Evolutionary conservation across 73 alveolate genomes (phyloP).

Genomic region (Stentor coeruleus): DNA sequence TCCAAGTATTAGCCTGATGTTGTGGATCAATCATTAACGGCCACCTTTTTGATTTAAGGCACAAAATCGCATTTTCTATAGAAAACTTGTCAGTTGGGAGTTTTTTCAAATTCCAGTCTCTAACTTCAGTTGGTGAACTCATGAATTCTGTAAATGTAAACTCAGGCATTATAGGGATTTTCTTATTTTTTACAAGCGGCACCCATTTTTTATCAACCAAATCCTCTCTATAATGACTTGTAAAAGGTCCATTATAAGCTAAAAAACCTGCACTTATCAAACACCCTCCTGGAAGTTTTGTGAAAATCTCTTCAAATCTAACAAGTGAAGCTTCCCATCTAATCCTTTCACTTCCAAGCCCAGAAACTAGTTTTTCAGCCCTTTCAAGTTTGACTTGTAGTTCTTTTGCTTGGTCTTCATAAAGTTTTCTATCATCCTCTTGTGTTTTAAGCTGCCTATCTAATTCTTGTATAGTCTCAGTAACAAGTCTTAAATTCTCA

Average conservation of each 20-base stretch:
- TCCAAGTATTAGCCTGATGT: conserved; percentile 85
- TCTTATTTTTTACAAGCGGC: conserved; percentile 43
- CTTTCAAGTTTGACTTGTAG: conserved; percentile 91
- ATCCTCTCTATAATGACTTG: conserved; percentile 19
- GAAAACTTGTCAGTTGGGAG: conserved; percentile 98
- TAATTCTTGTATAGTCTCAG: conserved; percentile 34
- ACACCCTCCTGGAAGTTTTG: conserved; percentile 96
- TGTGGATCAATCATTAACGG: conserved; percentile 99
- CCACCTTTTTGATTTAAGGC: conserved; percentile 93
- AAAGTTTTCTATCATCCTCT: conserved; percentile 76
- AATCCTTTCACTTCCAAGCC: conserved; percentile 98
- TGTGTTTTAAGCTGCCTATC: conserved; percentile 64
- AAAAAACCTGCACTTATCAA: conserved; percentile 98
- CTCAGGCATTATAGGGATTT: conserved; percentile 73
- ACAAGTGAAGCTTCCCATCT: conserved; percentile 95
- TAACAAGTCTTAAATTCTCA: conserved; percentile 57
- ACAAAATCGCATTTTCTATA: conserved; percentile 98
- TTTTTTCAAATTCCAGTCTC: conserved; percentile 74
- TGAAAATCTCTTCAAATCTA: conserved; percentile 78
- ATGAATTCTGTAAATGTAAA: conserved; percentile 88
- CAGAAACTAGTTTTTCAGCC: conserved; percentile 97
- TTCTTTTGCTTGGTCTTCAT: conserved; percentile 82
- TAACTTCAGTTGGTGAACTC: conserved; percentile 82
- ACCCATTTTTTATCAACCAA: conserved; percentile 34
- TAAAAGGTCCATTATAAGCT: conserved; percentile 99